A percentile compares a stretch with the other conserved stretches of the same genome.
phyloP scores from a whole-genome alignment of 1,284 basidiomycete genomes.

The Mixia osmundae region DNA sequence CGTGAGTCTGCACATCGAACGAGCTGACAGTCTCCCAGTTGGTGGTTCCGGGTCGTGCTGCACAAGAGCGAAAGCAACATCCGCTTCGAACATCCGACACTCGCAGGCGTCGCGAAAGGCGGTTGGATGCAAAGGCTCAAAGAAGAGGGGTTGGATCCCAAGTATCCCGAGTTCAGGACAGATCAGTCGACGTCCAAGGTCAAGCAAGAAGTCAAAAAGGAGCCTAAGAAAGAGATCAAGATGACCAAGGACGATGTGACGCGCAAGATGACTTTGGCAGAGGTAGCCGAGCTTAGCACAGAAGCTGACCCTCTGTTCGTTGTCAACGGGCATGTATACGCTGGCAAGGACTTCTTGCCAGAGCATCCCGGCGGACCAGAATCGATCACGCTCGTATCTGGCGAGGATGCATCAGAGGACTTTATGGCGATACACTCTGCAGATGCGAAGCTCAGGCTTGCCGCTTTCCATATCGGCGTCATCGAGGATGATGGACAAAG shows the following conservation, averaged over 20 bases:
- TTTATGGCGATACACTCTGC: constrained; percentile 36
- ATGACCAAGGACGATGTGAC: constrained; percentile 27
- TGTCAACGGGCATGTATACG: constrained; percentile 34
- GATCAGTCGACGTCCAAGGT: not conserved
- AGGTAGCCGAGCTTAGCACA: constrained; percentile 28
- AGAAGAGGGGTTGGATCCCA: constrained; percentile 27
- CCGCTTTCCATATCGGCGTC: constrained; percentile 28
- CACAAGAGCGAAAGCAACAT: constrained; percentile 23
- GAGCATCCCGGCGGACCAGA: constrained; percentile 41
- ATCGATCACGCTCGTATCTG: constrained; percentile 35
- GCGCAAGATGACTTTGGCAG: constrained; percentile 29
- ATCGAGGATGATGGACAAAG: constrained; percentile 16
- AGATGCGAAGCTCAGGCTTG: constrained; percentile 11
- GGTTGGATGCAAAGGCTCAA: constrained; percentile 44
- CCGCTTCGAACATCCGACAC: constrained; percentile 38
- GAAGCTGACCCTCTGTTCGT: constrained; percentile 36
- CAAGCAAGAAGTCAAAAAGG: not conserved
- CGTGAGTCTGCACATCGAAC: too few relatives aligned
- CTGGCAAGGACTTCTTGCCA: constrained; percentile 32
- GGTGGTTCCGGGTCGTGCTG: constrained; percentile 39
- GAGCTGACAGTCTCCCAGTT: constrained; percentile 8
- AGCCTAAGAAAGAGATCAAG: constrained; percentile 16
- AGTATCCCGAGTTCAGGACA: constrained; percentile 26
- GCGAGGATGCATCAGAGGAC: constrained; percentile 40
- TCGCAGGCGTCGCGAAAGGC: constrained; percentile 29